Evolutionary conservation across 164 flowering plant genomes (phyloP).

Genomic region (Buxus sempervirens): DNA sequence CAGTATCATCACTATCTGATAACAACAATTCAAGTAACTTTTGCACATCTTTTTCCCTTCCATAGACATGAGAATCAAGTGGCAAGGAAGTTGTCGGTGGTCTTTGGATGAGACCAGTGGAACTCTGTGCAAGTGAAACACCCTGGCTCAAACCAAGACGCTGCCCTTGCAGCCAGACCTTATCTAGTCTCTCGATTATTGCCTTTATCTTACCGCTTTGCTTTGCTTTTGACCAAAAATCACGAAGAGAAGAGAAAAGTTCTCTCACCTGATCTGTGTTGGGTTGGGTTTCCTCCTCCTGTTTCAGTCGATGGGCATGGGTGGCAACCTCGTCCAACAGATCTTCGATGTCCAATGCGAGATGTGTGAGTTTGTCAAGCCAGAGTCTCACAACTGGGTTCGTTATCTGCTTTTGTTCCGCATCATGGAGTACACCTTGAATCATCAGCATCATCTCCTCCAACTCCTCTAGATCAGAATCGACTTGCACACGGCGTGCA

Average conservation of each 20-base stretch:
- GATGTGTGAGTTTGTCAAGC: background rate
- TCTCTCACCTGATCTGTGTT: background rate
- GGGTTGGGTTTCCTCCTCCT: background rate
- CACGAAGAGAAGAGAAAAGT: background rate
- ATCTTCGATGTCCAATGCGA: background rate
- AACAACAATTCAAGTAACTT: background rate
- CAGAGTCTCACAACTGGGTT: too few species aligned
- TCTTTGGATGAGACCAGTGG: background rate
- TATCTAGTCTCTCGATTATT: background rate
- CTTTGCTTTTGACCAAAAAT: background rate
- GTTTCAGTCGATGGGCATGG: background rate
- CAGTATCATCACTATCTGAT: background rate
- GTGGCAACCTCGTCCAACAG: background rate
- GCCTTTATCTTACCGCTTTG: background rate
- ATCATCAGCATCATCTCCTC: too few species aligned
- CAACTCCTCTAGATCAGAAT: too few species aligned
- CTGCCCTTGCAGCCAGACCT: background rate
- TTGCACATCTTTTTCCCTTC: background rate
- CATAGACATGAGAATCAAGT: background rate
- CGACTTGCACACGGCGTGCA: too few species aligned
- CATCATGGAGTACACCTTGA: conserved; percentile 9
- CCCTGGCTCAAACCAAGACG: background rate
- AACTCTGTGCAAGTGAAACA: too few species aligned
- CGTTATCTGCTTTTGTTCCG: conserved; percentile 13
- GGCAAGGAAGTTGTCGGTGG: background rate